Evolutionary conservation across 2,329 filamentous ascomycete species (phyloP).

Genomic region (Albifimbria verrucaria): DNA sequence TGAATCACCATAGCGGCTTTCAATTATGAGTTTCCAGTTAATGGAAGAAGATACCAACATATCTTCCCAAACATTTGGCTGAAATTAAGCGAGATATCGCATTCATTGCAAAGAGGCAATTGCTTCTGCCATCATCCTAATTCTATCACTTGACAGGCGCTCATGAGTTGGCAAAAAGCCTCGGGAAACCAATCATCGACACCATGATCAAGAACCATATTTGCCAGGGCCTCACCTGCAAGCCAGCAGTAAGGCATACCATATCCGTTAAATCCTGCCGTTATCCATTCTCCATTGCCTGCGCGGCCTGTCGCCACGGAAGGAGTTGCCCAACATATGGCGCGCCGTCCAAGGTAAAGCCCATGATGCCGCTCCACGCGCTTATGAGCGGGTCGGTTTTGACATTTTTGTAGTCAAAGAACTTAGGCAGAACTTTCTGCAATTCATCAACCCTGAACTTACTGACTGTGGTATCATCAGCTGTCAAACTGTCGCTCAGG

Average conservation of each 20-base stretch:
- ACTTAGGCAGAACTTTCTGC: conserved; percentile 31
- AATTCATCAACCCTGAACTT: conserved; percentile 27
- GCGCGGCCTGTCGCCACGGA: conserved; percentile 16
- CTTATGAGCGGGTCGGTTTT: too few species aligned
- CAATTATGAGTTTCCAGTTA: too few species aligned
- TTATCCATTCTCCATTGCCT: conserved; percentile 41
- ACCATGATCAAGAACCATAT: conserved; percentile 19
- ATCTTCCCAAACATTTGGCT: too few species aligned
- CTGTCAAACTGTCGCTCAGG: conserved; percentile 35
- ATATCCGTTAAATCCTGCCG: conserved; percentile 45
- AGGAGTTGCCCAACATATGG: conserved; percentile 45
- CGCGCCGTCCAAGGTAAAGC: conserved; percentile 39
- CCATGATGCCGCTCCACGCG: conserved; percentile 47
- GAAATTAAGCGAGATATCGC: too few species aligned
- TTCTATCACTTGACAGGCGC: too few species aligned
- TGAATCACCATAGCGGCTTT: too few species aligned
- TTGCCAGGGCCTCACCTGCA: conserved; percentile 35
- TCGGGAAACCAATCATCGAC: conserved; percentile 19
- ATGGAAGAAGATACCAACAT: too few species aligned
- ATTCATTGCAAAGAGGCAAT: too few species aligned
- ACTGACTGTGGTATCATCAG: conserved; percentile 39
- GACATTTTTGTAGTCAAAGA: conserved; percentile 31
- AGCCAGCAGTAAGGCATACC: conserved; percentile 51
- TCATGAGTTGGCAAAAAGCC: too few species aligned
- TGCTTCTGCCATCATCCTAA: too few species aligned